Conservation (phyloP, 1,284 basidiomycete genomes). For the Clitocybe nebularis region DNA sequence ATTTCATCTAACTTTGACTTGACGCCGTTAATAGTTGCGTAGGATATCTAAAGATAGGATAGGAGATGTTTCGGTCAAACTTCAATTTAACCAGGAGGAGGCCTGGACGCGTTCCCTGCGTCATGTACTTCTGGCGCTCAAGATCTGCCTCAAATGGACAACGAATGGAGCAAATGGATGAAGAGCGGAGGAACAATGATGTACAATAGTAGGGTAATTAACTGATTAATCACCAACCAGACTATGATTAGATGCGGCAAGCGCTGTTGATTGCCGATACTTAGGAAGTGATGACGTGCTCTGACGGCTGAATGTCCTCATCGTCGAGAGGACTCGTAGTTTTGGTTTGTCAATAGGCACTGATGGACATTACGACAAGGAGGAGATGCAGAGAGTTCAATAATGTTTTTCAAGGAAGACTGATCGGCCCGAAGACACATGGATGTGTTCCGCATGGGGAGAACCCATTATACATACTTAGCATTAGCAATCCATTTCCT, state of each 20-base stretch:
- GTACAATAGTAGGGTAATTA: not conserved
- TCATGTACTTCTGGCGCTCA: conserved; percentile 86
- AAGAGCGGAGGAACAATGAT: not conserved
- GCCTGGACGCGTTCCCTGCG: conserved; percentile 92
- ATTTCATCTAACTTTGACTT: not conserved
- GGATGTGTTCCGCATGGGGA: conserved; percentile 5
- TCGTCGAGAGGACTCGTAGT: too few relatives aligned
- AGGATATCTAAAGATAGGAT: conserved; percentile 95
- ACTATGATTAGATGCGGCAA: conserved; percentile 10
- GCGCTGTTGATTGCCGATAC: not conserved
- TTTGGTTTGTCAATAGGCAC: too few relatives aligned
- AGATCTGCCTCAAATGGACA: conserved; percentile 81
- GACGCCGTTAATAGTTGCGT: conserved; percentile 4
- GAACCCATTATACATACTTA: not conserved
- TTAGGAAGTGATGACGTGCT: conserved; percentile 9
- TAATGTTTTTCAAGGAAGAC: conserved; percentile 20
- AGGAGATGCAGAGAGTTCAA: conserved; percentile 12
- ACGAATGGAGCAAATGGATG: conserved; percentile 66
- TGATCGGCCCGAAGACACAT: conserved; percentile 14
- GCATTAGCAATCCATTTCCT: conserved; percentile 23
- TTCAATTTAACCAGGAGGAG: conserved; percentile 94
- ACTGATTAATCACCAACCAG: too few relatives aligned
- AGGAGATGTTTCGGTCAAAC: conserved; percentile 89
- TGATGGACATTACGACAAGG: too few relatives aligned
- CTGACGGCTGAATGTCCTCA: not conserved